These are phyloP conservation scores for Leucaena leucocephala DNA, from an alignment of 306 rosid species.

Conservation along the genomic window DNA sequence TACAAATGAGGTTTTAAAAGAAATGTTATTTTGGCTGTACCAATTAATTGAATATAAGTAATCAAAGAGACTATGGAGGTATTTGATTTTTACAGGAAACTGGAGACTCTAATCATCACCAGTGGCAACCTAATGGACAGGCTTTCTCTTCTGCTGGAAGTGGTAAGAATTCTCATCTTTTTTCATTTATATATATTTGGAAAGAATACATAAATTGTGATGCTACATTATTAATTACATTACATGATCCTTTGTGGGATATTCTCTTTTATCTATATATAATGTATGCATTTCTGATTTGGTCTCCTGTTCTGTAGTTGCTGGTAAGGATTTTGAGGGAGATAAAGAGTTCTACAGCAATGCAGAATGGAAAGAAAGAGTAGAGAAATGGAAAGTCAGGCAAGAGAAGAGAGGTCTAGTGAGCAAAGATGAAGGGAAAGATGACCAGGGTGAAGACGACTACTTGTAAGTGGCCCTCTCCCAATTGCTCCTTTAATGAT, in stretches of 20 bases:
- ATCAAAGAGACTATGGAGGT: background rate
- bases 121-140: conserved; percentile 60
- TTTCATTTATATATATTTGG: background rate
- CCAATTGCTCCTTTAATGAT: background rate
- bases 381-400: conserved; percentile 97
- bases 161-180: conserved; percentile 43
- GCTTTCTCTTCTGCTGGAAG: conserved; percentile 86
- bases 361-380: conserved; percentile 95
- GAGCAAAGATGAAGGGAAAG: conserved; percentile 69
- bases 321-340: conserved; percentile 86
- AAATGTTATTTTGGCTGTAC: conserved; percentile 12
- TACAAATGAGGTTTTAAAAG: conserved; percentile 9
- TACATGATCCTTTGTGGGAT: conserved; percentile 11
- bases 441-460: conserved; percentile 76
- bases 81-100: conserved; percentile 61
- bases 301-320: conserved; percentile 46
- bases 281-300: conserved; percentile 14
- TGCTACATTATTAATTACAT: conserved; percentile 24
- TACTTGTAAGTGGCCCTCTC: conserved; percentile 61
- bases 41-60: conserved; percentile 12
- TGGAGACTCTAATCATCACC: conserved; percentile 56
- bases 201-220: background rate
- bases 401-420: conserved; percentile 87
- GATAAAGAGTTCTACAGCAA: conserved; percentile 70
- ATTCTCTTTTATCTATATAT: conserved; percentile 20